phyloP scores from a whole-genome alignment of 495 filamentous ascomycete genomes.

The Cercophora sp. region DNA sequence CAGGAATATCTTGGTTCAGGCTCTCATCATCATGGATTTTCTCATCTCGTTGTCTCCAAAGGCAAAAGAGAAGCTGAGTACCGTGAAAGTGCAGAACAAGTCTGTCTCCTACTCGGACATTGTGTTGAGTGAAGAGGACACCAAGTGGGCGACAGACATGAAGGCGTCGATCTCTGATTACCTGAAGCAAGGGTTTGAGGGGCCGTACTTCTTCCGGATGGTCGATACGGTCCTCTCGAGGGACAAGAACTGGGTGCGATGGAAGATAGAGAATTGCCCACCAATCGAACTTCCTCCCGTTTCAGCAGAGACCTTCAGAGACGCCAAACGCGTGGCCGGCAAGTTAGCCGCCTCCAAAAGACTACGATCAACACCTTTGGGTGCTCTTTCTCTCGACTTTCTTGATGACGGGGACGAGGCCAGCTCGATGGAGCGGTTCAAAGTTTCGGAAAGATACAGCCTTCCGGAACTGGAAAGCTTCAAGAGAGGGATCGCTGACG shows the following conservation, averaged over 20 bases:
- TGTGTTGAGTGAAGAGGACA: constrained; percentile 73
- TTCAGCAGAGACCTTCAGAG: constrained; percentile 58
- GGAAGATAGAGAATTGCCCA: constrained; percentile 93
- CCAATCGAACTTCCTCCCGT: constrained; percentile 73
- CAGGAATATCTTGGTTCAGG: constrained; percentile 89
- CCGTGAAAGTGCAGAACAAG: constrained; percentile 65
- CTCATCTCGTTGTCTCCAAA: constrained; percentile 81
- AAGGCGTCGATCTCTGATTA: constrained; percentile 71
- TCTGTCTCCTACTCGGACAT: constrained; percentile 78
- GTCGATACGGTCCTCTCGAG: constrained; percentile 91
- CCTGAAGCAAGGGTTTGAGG: constrained; percentile 67
- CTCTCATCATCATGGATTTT: constrained; percentile 89
- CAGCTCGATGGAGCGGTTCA: constrained; percentile 45
- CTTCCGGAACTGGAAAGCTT: constrained; percentile 45
- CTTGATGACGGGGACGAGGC: constrained; percentile 58
- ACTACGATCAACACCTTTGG: constrained; percentile 61
- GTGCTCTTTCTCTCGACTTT: constrained; percentile 70
- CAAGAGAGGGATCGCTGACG: constrained; percentile 58
- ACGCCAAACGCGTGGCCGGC: constrained; percentile 59
- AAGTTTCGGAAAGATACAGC: constrained; percentile 40
- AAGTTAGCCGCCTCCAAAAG: constrained; percentile 64
- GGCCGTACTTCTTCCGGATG: constrained; percentile 91
- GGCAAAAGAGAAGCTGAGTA: constrained; percentile 70
- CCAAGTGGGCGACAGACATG: constrained; percentile 75
- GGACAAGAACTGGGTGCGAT: constrained; percentile 97